phyloP scores from a whole-genome alignment of 2,329 filamentous ascomycete genomes.

The Scopulariopsis brevicaulis region DNA sequence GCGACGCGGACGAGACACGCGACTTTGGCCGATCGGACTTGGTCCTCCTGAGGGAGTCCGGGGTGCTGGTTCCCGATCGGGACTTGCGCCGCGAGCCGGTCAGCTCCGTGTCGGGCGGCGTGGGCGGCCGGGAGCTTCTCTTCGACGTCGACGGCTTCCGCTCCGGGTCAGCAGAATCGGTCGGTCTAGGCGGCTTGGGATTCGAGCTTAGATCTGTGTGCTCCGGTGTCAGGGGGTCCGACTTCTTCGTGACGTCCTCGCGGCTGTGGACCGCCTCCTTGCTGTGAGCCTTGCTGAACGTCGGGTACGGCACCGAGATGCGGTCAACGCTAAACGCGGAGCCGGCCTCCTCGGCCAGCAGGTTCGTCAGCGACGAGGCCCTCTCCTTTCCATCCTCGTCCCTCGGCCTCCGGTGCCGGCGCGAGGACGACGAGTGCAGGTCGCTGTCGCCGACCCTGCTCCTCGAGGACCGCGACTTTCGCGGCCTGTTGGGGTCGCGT shows the following conservation, averaged over 20 bases:
- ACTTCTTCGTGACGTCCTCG: conserved; percentile 30
- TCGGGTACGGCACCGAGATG: conserved; percentile 59
- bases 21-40: conserved; percentile 28
- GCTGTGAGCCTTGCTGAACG: conserved; percentile 83
- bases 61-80: conserved; percentile 21
- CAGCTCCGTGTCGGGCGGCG: conserved; percentile 52
- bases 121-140: conserved; percentile 42
- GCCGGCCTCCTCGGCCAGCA: conserved; percentile 33
- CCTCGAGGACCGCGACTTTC: conserved; percentile 1
- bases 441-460: conserved; percentile 6
- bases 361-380: conserved; percentile 30
- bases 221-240: conserved; percentile 54
- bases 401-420: conserved; percentile 17
- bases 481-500: conserved; percentile 1
- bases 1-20: conserved; percentile 28
- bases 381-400: conserved; percentile 18
- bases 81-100: conserved; percentile 29
- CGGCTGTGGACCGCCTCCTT: conserved; percentile 67
- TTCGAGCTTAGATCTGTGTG: conserved; percentile 51
- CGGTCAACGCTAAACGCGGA: conserved; percentile 28
- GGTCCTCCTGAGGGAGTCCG: conserved; percentile 9
- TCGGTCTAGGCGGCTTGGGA: conserved; percentile 31
- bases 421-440: conserved; percentile 6
- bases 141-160: background rate
- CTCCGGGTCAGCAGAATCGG: conserved; percentile 21